A percentile compares a stretch with the other conserved stretches of the same genome.
phyloP scores from a whole-genome alignment of 306 rosid species.

The Pyrus bretschneideri region DNA sequence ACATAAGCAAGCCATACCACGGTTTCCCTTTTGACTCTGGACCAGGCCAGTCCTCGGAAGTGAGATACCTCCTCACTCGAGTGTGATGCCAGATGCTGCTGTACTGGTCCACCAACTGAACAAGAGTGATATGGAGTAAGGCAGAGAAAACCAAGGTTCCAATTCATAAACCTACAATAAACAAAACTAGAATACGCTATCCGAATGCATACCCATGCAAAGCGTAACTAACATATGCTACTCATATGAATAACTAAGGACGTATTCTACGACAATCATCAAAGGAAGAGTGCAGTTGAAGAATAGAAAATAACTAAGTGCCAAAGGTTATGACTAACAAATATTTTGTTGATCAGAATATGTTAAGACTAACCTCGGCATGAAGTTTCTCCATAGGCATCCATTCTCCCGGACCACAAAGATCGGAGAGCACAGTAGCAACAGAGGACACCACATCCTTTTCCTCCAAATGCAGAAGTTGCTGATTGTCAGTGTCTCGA shows the following conservation, averaged over 20 bases:
- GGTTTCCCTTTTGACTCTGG: slow-evolving; percentile 95
- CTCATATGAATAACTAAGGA: background rate
- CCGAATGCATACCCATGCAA: background rate
- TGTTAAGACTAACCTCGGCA: slow-evolving; percentile 54
- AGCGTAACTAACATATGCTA: background rate
- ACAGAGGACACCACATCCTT: slow-evolving; percentile 99
- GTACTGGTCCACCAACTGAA: slow-evolving; percentile 76
- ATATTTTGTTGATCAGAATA: background rate
- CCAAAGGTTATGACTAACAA: background rate
- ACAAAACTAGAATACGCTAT: background rate
- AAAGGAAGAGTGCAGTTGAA: background rate
- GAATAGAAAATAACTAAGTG: background rate
- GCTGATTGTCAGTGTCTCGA: slow-evolving; percentile 83
- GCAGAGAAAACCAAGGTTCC: background rate
- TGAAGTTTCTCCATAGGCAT: slow-evolving; percentile 99
- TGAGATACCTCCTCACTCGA: slow-evolving; percentile 82
- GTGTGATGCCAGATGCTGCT: slow-evolving; percentile 76
- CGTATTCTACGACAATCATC: background rate
- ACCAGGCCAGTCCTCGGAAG: slow-evolving; percentile 81
- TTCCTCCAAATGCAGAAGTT: slow-evolving; percentile 84
- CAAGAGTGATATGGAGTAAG: slow-evolving; percentile 5
- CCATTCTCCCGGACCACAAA: slow-evolving; percentile 99
- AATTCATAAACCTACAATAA: background rate
- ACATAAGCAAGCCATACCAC: slow-evolving; percentile 90
- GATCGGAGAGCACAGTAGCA: slow-evolving; percentile 91